phyloP scores from a whole-genome alignment of 1,284 basidiomycete species.

The Ganoderma multipileum region DNA sequence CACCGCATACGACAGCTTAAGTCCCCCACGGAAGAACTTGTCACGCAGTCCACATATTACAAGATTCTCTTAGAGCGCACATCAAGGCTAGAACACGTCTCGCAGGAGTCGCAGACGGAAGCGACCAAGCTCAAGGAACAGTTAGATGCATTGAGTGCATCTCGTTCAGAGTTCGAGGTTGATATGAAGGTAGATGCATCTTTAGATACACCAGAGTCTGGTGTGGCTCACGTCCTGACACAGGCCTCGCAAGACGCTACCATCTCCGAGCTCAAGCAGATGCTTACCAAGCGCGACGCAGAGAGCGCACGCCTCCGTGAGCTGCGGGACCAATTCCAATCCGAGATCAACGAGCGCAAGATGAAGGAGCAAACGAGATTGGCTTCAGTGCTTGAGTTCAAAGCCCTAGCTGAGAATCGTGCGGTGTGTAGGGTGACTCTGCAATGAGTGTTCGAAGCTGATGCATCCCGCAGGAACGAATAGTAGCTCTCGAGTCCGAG shows the following conservation, averaged over 20 bases:
- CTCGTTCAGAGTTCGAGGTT: conserved; percentile 56
- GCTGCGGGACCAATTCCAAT: conserved; percentile 77
- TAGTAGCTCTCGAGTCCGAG: conserved; percentile 78
- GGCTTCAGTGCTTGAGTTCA: conserved; percentile 75
- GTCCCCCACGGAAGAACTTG: conserved; percentile 50
- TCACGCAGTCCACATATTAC: conserved; percentile 56
- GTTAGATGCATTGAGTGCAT: conserved; percentile 44
- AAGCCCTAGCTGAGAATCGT: conserved; percentile 74
- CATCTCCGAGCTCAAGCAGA: conserved; percentile 60
- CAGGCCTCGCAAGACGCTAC: conserved; percentile 56
- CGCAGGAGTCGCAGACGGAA: conserved; percentile 47
- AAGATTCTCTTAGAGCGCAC: conserved; percentile 55
- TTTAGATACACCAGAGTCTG: neutral
- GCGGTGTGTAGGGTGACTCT: conserved; percentile 51
- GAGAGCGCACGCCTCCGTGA: conserved; percentile 84
- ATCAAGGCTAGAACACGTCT: conserved; percentile 47
- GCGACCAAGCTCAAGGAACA: conserved; percentile 48
- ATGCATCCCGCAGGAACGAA: conserved; percentile 67
- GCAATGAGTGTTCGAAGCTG: conserved; percentile 17
- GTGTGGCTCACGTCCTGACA: conserved; percentile 28
- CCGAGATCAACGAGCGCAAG: conserved; percentile 79
- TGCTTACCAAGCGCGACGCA: conserved; percentile 71
- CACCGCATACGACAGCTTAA: conserved; percentile 46
- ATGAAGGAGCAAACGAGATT: conserved; percentile 70
- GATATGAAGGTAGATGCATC: conserved; percentile 47